Evolutionary conservation across 768 basidiomycete species (phyloP).

Genomic region (Cytidiella melzeri): DNA sequence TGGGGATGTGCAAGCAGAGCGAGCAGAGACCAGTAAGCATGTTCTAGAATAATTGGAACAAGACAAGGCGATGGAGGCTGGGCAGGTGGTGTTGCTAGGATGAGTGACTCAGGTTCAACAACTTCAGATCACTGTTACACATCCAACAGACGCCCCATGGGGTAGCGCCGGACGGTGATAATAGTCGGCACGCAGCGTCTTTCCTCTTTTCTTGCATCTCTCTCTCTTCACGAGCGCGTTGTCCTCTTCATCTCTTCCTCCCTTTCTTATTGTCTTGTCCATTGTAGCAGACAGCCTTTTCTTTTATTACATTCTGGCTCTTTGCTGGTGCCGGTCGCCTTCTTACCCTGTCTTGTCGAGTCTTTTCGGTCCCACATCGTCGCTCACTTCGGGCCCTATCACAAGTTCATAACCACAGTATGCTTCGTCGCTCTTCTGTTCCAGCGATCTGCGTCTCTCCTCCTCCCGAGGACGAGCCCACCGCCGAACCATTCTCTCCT

Average conservation of each 20-base stretch:
- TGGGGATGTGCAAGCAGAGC: too few species aligned
- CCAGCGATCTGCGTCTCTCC: slow-evolving; percentile 69
- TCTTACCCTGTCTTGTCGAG: slow-evolving; percentile 1
- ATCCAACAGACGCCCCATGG: too few species aligned
- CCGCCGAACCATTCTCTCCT: slow-evolving; percentile 56
- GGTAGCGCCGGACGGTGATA: too few species aligned
- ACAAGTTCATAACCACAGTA: slow-evolving; percentile 17
- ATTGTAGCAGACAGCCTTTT: slow-evolving; percentile 16
- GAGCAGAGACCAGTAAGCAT: too few species aligned
- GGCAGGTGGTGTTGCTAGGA: background rate
- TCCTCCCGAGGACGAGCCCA: slow-evolving; percentile 49
- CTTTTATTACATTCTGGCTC: slow-evolving; percentile 11
- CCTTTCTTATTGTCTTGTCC: slow-evolving; percentile 22
- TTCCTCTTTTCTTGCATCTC: slow-evolving; percentile 5
- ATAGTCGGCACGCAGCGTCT: background rate
- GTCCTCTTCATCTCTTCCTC: slow-evolving; percentile 28
- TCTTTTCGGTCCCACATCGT: slow-evolving; percentile 16
- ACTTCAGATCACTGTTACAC: too few species aligned
- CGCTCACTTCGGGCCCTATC: slow-evolving; percentile 48
- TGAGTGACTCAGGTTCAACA: too few species aligned
- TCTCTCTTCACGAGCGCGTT: slow-evolving; percentile 18
- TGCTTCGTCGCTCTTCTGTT: slow-evolving; percentile 36
- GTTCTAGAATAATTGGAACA: too few species aligned
- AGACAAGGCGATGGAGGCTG: background rate
- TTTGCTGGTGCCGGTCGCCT: slow-evolving; percentile 31